Base-by-base conservation (phyloP, 2,329 filamentous ascomycete genomes). In the Biscogniauxia mediterranea region DNA sequence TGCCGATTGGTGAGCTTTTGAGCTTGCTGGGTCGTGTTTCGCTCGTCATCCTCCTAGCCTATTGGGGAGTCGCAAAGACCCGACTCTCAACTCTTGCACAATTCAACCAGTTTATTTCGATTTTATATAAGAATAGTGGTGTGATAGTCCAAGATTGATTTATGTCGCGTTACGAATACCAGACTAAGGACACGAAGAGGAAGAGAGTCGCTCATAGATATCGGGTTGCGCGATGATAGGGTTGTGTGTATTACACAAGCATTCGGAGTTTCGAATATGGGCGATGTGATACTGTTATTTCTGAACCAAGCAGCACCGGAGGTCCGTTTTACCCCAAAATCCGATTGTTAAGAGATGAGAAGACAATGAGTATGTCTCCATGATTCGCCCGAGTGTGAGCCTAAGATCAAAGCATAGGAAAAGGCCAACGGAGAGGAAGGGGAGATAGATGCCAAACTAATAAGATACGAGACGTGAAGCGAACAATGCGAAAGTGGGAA, bases 21-120 rank as follows among this genome's bases (percentile, higher is more conserved):
- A 19, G 52, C 21, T 58, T 65, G 9, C 59, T 63, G 49, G 62
- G 58, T 49, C 61, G 67, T 52, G 64, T n/a, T 42, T 67, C 64
- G 66, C 61, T 70, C 58, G 68, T 65, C 70, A 73, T 73, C n/a
- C 23, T 23, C 58, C 62, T 15, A 5, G 46, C 11, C 21, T 6
- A 42, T 58, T 54, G 55, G 17, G 26, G 52, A 25, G 32, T 9
- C 3, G 38, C 38, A 17, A 6, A n/a, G 15, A 46, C 38, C 38
- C 6, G 13, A n/a, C 17, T 46, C 15, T 46, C 38, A n/a, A 46
- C 9, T n/a, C 2, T 2, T 11, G 38, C 38, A 13, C 28, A 6
- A 32, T 32, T 32, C 28, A n/a, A n/a, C 38, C 17, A n/a, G 38
- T n/a, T 46, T 46, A 17, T 46, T 17, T 46, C 15, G 13, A 6